A percentile compares a stretch with the other conserved stretches of the same genome.
Conservation (phyloP, 176 grass and related monocot genomes). For the Oryza officinalis region DNA sequence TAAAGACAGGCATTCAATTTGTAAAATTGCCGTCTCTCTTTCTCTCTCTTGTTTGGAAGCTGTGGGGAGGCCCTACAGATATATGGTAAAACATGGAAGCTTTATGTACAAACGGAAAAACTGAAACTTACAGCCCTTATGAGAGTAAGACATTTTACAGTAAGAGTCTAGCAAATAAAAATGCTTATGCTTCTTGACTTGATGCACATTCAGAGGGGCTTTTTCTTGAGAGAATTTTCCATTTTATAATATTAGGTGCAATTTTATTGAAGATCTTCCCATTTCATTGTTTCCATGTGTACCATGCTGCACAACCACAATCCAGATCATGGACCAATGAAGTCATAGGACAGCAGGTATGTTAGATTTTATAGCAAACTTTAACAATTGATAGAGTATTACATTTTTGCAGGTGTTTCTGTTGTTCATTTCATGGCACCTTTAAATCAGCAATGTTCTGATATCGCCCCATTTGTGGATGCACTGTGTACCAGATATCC, state of each 20-base stretch:
- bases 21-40: neutral
- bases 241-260: neutral
- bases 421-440: slow-evolving; percentile 89
- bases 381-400: neutral
- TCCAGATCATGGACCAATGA: neutral
- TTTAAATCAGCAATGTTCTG: slow-evolving; percentile 69
- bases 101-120: neutral
- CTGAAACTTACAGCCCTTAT: neutral
- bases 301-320: neutral
- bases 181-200: neutral
- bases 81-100: neutral
- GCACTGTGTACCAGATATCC: slow-evolving; percentile 81
- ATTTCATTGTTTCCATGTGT: neutral
- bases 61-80: neutral
- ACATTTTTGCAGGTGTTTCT: slow-evolving; percentile 56
- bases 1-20: neutral
- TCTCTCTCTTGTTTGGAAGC: too few relatives aligned
- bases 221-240: neutral
- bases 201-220: neutral
- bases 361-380: neutral
- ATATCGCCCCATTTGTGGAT: slow-evolving; percentile 72
- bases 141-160: neutral
- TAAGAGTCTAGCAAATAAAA: neutral
- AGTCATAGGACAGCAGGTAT: neutral
- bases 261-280: neutral